A percentile compares a stretch with the other conserved stretches of the same genome.
These are phyloP conservation scores for Gossypium gossypioides DNA, from an alignment of 441 rosid species.

Conservation along the genomic window DNA sequence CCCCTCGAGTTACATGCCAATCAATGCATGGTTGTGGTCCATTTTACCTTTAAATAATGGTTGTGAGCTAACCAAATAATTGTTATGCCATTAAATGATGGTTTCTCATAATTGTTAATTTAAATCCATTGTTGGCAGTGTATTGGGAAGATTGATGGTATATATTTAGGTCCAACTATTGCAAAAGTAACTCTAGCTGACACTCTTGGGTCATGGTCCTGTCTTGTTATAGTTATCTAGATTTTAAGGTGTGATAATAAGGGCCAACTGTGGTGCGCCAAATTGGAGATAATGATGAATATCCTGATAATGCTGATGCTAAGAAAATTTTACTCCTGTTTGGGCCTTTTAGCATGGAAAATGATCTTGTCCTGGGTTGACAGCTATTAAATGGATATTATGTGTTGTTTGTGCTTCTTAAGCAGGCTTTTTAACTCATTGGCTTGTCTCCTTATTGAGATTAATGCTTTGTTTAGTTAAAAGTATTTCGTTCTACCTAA, in stretches of 20 bases:
- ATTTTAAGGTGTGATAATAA: not conserved
- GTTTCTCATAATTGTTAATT: not conserved
- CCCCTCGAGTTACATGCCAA: not conserved
- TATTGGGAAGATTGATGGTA: not conserved
- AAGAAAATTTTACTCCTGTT: not conserved
- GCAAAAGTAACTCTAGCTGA: not conserved
- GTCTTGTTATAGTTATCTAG: not conserved
- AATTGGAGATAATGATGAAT: too few species aligned
- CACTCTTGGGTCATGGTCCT: not conserved
- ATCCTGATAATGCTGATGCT: not conserved
- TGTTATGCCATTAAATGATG: not conserved
- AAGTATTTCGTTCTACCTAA: not conserved
- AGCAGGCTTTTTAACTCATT: not conserved
- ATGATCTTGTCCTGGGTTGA: not conserved
- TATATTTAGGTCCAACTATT: not conserved
- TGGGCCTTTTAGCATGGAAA: not conserved
- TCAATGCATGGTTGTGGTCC: not conserved
- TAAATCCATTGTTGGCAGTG: not conserved
- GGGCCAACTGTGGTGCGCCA: not conserved
- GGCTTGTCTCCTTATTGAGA: not conserved
- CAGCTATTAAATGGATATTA: not conserved
- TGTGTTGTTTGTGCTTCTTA: not conserved
- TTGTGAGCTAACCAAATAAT: not conserved
- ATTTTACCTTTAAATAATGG: not conserved
- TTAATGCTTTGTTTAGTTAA: not conserved